A percentile compares a stretch with the other conserved stretches of the same genome.
Evolutionary conservation across 2,329 filamentous ascomycete species (phyloP).

Genomic region (Coniochaeta pulveracea): DNA sequence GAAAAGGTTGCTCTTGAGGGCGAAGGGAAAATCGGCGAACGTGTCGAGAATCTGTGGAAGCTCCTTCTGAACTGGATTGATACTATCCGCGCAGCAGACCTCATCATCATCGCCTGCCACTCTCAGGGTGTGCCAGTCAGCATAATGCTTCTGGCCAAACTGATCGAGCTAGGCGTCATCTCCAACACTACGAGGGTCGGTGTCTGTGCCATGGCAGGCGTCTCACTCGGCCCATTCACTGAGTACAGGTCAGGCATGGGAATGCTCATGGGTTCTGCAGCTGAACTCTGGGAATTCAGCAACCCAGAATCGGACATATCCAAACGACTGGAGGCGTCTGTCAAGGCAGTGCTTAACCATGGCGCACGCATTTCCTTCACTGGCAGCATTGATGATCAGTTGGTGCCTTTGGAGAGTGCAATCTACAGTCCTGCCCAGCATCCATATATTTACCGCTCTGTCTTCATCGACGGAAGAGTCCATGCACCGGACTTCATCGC

Average conservation of each 20-base stretch:
- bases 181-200: constrained; percentile 67
- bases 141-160: constrained; percentile 82
- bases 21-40: constrained; percentile 81
- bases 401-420: constrained; percentile 86
- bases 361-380: constrained; percentile 79
- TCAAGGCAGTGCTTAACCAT: constrained; percentile 64
- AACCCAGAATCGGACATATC: constrained; percentile 73
- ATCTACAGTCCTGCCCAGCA: constrained; percentile 78
- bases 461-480: constrained; percentile 86
- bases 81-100: constrained; percentile 74
- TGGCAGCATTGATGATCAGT: constrained; percentile 92
- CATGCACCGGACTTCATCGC: constrained; percentile 92
- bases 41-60: constrained; percentile 90
- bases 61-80: constrained; percentile 91
- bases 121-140: constrained; percentile 92
- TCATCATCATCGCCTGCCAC: constrained; percentile 86
- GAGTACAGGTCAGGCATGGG: constrained; percentile 83
- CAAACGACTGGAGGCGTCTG: constrained; percentile 64
- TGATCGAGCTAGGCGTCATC: constrained; percentile 83
- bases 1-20: constrained; percentile 92
- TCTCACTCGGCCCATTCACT: constrained; percentile 84
- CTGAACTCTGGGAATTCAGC: constrained; percentile 89
- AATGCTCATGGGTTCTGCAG: constrained; percentile 80
- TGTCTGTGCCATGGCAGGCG: constrained; percentile 81
- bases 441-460: constrained; percentile 89